Evolutionary conservation across 2,329 filamentous ascomycete species (phyloP).

Genomic region (Dactylellina sp.): DNA sequence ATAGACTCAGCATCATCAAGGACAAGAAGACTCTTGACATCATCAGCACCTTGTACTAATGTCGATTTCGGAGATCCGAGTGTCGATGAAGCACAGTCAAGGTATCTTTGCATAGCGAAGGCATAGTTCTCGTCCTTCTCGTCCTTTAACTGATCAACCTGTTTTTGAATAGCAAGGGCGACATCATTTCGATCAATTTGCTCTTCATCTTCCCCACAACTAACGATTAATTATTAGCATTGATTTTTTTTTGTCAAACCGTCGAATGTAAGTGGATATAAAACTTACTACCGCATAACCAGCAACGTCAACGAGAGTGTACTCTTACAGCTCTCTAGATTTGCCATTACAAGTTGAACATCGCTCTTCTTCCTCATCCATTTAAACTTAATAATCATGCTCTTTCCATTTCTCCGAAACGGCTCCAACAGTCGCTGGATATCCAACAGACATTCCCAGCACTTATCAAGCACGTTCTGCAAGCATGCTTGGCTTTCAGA

Average conservation of each 20-base stretch:
- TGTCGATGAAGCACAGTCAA: slow-evolving; percentile 50
- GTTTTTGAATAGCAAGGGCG: slow-evolving; percentile 45
- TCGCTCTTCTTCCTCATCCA: slow-evolving; percentile 57
- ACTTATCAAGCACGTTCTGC: slow-evolving; percentile 55
- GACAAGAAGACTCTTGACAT: slow-evolving; percentile 34
- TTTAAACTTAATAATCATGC: slow-evolving; percentile 36
- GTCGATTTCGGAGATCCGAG: slow-evolving; percentile 53
- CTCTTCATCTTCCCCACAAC: slow-evolving; percentile 43
- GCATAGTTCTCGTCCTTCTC: slow-evolving; percentile 52
- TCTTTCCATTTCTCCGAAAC: slow-evolving; percentile 22
- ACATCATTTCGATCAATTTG: slow-evolving; percentile 37
- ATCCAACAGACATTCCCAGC: slow-evolving; percentile 48
- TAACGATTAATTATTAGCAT: slow-evolving; percentile 3
- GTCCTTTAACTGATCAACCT: slow-evolving; percentile 40
- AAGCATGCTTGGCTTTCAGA: slow-evolving; percentile 49
- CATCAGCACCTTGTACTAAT: slow-evolving; percentile 32
- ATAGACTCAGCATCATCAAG: slow-evolving; percentile 33
- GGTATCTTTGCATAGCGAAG: slow-evolving; percentile 51
- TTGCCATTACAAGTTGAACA: slow-evolving; percentile 30
- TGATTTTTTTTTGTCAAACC: not conserved
- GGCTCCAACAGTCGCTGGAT: slow-evolving; percentile 50
- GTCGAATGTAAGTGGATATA: not conserved
- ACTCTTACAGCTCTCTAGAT: slow-evolving; percentile 54
- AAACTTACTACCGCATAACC: slow-evolving; percentile 55
- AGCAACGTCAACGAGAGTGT: slow-evolving; percentile 48